phyloP scores from a whole-genome alignment of 2,329 filamentous ascomycete genomes.

The Ceratocystis albifundus region DNA sequence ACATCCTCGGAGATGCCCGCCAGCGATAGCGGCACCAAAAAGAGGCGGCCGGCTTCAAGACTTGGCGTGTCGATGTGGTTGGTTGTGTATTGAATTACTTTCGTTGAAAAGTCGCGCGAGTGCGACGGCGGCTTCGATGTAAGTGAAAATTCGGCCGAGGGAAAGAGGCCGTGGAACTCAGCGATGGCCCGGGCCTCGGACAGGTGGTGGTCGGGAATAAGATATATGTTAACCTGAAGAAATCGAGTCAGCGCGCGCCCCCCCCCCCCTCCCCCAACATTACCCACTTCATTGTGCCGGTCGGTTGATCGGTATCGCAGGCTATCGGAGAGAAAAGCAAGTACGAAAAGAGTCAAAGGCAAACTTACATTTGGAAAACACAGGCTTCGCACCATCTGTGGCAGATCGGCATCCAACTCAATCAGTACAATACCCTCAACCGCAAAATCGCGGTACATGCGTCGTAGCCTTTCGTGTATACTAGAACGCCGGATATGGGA shows the following conservation, averaged over 20 bases:
- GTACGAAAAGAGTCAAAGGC: background rate
- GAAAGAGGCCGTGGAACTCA: slow-evolving; percentile 12
- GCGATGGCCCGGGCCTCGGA: slow-evolving; percentile 15
- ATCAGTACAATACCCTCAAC: slow-evolving; percentile 13
- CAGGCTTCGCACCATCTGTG: slow-evolving; percentile 17
- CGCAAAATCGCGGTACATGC: slow-evolving; percentile 20
- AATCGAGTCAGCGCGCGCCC: background rate
- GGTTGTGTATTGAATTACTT: slow-evolving; percentile 19
- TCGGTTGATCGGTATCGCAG: background rate
- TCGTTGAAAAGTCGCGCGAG: background rate
- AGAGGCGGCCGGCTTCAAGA: slow-evolving; percentile 21
- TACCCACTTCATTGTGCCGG: background rate
- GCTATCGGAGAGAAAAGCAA: background rate
- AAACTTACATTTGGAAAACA: slow-evolving; percentile 20
- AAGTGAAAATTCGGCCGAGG: slow-evolving; percentile 16
- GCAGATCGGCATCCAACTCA: slow-evolving; percentile 20
- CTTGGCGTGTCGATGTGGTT: slow-evolving; percentile 17
- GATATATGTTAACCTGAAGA: slow-evolving; percentile 18
- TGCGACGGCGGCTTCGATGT: background rate
- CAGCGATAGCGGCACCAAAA: slow-evolving; percentile 19
- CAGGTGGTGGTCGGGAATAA: slow-evolving; percentile 18
- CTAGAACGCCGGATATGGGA: background rate
- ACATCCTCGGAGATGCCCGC: slow-evolving; percentile 1
- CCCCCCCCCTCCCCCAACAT: too few relatives aligned
- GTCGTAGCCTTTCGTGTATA: slow-evolving; percentile 4